phyloP scores from a whole-genome alignment of 306 rosid species.

The Ormosia semicastrata region DNA sequence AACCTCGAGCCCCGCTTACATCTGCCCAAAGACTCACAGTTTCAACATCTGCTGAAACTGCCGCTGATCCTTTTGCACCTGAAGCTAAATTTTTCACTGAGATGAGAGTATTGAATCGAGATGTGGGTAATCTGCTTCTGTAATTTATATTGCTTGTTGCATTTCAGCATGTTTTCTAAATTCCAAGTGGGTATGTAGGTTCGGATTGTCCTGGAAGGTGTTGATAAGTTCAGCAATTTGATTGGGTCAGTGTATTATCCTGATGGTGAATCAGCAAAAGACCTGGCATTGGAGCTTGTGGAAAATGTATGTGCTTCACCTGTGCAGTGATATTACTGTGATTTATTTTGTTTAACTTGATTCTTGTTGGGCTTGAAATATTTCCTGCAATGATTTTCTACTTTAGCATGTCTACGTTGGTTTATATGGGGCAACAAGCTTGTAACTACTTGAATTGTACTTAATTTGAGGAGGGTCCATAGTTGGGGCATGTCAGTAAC shows the following conservation, averaged over 20 bases:
- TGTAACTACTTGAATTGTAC: not conserved
- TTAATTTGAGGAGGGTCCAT: not conserved
- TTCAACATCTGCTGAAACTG: conserved; percentile 50
- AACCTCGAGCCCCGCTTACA: conserved; percentile 64
- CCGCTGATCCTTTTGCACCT: conserved; percentile 69
- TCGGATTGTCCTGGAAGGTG: conserved; percentile 81
- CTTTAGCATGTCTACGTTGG: not conserved
- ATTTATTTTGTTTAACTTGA: not conserved
- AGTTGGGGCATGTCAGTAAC: not conserved
- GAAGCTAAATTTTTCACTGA: conserved; percentile 90
- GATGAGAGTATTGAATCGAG: conserved; percentile 69
- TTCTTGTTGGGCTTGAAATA: not conserved
- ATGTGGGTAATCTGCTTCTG: conserved; percentile 46
- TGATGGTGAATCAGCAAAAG: conserved; percentile 83
- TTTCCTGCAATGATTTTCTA: not conserved
- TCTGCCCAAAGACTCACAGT: conserved; percentile 87
- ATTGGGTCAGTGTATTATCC: conserved; percentile 84
- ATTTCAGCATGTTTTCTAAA: conserved; percentile 23
- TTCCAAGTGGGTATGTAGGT: conserved; percentile 52
- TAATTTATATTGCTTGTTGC: conserved; percentile 7
- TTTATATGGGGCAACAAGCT: not conserved
- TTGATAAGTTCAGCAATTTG: conserved; percentile 82
- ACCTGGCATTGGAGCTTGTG: conserved; percentile 75
- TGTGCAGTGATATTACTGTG: not conserved
- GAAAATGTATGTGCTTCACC: conserved; percentile 57